phyloP scores from a whole-genome alignment of 1,284 basidiomycete species.

The Cutaneotrichosporon cyanovorans region DNA sequence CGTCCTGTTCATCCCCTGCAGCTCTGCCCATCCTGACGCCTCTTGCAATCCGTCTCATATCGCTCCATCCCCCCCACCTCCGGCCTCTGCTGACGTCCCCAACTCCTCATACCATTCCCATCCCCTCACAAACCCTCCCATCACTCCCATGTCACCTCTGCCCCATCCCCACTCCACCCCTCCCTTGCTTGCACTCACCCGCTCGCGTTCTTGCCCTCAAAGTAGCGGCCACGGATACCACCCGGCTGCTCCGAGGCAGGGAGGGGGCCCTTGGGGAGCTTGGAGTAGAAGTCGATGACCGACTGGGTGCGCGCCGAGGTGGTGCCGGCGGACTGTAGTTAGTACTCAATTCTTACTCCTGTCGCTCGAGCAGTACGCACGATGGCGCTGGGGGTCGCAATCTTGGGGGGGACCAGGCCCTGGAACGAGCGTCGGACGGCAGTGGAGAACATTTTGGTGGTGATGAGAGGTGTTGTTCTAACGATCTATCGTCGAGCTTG shows the following conservation, averaged over 20 bases:
- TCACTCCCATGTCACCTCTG: too few relatives aligned
- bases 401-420: slow-evolving; percentile 85
- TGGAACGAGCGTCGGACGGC: slow-evolving; percentile 72
- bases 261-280: slow-evolving; percentile 64
- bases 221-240: slow-evolving; percentile 65
- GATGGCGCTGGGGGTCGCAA: slow-evolving; percentile 80
- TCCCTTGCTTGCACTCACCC: slow-evolving; percentile 45
- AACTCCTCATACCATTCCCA: too few relatives aligned
- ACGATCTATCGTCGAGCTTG: too few relatives aligned
- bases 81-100: too few relatives aligned
- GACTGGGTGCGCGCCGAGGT: slow-evolving; percentile 65
- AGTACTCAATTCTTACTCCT: background rate
- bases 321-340: slow-evolving; percentile 59
- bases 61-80: too few relatives aligned
- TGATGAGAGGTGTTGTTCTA: slow-evolving; percentile 9
- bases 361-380: slow-evolving; percentile 49
- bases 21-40: too few relatives aligned
- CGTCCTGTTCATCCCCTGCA: too few relatives aligned
- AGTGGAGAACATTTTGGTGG: slow-evolving; percentile 62
- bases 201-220: slow-evolving; percentile 76
- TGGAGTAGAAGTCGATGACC: slow-evolving; percentile 90
- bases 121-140: too few relatives aligned
- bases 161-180: too few relatives aligned
- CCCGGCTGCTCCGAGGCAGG: slow-evolving; percentile 58
- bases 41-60: too few relatives aligned